Evolutionary conservation across 1,139 yeast species (phyloP).

Genomic region (Zygosaccharomyces pseudobailii): DNA sequence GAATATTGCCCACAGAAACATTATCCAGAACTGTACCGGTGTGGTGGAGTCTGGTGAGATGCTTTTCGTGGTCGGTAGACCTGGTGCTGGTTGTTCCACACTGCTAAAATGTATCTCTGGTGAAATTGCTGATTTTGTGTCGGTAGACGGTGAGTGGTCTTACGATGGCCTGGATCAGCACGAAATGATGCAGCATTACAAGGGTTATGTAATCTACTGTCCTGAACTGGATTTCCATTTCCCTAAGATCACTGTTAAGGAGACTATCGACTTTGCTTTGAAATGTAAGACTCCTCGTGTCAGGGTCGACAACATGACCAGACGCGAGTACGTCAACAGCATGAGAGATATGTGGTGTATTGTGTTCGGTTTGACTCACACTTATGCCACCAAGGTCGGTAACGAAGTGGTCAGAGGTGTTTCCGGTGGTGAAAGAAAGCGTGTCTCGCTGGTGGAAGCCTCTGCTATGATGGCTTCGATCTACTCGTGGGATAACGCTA

Average conservation of each 20-base stretch:
- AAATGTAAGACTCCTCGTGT: constrained; percentile 56
- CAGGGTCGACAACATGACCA: constrained; percentile 46
- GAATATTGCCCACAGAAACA: constrained; percentile 41
- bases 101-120: constrained; percentile 53
- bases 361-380: constrained; percentile 54
- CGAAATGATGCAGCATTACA: constrained; percentile 47
- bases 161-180: constrained; percentile 50
- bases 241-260: constrained; percentile 60
- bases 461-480: constrained; percentile 53
- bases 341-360: constrained; percentile 50
- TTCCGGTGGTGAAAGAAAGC: constrained; percentile 62
- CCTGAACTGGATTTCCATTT: constrained; percentile 61
- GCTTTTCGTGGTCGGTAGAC: constrained; percentile 59
- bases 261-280: constrained; percentile 57
- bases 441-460: constrained; percentile 62
- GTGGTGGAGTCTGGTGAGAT: constrained; percentile 56
- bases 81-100: constrained; percentile 65
- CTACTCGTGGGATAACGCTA: constrained; percentile 73
- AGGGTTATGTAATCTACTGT: constrained; percentile 52
- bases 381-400: constrained; percentile 54
- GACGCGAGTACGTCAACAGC: constrained; percentile 45
- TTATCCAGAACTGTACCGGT: constrained; percentile 45
- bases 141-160: constrained; percentile 42
- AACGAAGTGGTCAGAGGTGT: constrained; percentile 60
- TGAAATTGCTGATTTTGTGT: constrained; percentile 41